Evolutionary conservation across 306 rosid genomes (phyloP).

Genomic region (Vigna mungo): DNA sequence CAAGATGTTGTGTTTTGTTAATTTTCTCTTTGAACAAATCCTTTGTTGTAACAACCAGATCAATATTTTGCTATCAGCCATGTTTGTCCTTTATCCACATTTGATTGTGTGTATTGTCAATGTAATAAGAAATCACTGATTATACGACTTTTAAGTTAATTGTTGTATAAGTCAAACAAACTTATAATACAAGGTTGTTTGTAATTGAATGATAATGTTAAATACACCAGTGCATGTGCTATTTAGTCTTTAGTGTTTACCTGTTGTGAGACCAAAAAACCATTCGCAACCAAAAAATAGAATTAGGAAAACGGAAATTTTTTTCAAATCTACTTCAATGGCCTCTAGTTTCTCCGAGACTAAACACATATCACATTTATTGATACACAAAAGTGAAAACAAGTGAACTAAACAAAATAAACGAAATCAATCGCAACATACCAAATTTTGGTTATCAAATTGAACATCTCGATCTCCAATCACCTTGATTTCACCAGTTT

Average conservation of each 20-base stretch:
- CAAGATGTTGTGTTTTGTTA: conserved; percentile 47
- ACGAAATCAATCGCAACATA: too few species aligned
- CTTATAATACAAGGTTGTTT: background rate
- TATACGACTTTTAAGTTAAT: background rate
- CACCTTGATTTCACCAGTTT: too few species aligned
- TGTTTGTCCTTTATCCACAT: background rate
- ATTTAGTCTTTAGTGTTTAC: conserved; percentile 42
- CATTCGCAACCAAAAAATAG: too few species aligned
- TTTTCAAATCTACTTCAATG: too few species aligned
- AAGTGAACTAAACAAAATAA: too few species aligned
- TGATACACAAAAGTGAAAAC: too few species aligned
- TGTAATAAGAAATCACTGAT: background rate
- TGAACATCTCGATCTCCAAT: too few species aligned
- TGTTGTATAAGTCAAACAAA: background rate
- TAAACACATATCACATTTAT: too few species aligned
- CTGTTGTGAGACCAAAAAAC: conserved; percentile 99
- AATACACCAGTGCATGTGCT: background rate
- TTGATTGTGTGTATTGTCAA: background rate
- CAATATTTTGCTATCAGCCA: background rate
- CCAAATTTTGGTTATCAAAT: too few species aligned
- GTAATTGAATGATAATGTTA: background rate
- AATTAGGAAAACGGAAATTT: too few species aligned
- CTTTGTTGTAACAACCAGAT: conserved; percentile 57
- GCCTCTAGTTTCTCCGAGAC: too few species aligned
- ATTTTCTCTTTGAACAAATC: conserved; percentile 78